Conservation (phyloP, 305 asterid genomes). For the Ilex paraguariensis region DNA sequence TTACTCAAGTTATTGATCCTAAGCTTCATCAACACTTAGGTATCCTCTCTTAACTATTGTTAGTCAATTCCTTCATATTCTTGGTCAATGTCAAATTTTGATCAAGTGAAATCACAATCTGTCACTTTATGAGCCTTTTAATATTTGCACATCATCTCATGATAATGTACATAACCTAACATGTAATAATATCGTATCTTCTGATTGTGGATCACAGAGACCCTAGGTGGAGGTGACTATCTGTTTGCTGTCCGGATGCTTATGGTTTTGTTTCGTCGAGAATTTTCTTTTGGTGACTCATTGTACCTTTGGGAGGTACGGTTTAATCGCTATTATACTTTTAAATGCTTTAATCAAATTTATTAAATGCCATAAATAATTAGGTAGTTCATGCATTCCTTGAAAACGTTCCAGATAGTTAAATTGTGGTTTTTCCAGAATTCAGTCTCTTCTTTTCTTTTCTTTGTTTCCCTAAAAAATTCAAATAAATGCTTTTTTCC, state of each 20-base stretch:
- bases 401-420: too few relatives aligned
- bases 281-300: slow-evolving; percentile 85
- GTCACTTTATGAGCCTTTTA: slow-evolving; percentile 2
- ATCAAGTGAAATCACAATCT: background rate
- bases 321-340: slow-evolving; percentile 8
- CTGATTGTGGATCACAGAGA: slow-evolving; percentile 41
- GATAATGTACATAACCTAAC: background rate
- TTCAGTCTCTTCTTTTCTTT: background rate
- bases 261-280: slow-evolving; percentile 91
- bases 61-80: background rate
- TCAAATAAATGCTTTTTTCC: too few relatives aligned
- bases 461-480: background rate
- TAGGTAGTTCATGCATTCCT: background rate
- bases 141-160: background rate
- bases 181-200: slow-evolving; percentile 21
- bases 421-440: too few relatives aligned
- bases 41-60: slow-evolving; percentile 18
- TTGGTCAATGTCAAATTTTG: background rate
- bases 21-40: slow-evolving; percentile 92
- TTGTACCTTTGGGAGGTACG: slow-evolving; percentile 95
- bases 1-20: slow-evolving; percentile 80
- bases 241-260: slow-evolving; percentile 92
- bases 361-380: too few relatives aligned
- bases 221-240: slow-evolving; percentile 87
- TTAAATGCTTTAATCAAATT: too few relatives aligned